phyloP scores from a whole-genome alignment of 2,329 filamentous ascomycete genomes.

The Talaromyces amestolkiae region DNA sequence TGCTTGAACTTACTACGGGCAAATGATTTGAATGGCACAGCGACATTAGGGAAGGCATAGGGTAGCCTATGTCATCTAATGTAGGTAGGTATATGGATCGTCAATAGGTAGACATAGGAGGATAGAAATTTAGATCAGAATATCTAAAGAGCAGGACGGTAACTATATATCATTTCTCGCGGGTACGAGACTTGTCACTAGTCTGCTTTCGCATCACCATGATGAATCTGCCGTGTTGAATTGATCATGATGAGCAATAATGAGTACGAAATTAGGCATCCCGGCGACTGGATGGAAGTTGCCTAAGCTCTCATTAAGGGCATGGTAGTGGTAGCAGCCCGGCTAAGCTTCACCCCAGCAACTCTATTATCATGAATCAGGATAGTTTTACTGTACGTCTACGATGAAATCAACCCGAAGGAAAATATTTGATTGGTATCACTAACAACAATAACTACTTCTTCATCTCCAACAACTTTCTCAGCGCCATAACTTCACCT shows the following conservation, averaged over 20 bases:
- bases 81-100: not conserved
- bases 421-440: not conserved
- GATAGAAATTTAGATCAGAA: not conserved
- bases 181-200: not conserved
- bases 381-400: not conserved
- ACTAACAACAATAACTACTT: conserved; percentile 8
- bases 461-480: conserved; percentile 25
- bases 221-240: not conserved
- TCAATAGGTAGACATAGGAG: not conserved
- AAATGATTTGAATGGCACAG: too few species aligned
- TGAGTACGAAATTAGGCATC: not conserved
- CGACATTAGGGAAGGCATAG: too few species aligned
- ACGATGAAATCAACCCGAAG: not conserved
- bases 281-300: not conserved
- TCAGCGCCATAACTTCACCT: conserved; percentile 36
- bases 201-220: not conserved
- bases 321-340: not conserved
- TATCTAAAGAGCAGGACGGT: not conserved
- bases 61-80: too few species aligned
- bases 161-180: not conserved
- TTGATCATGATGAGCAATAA: conserved; percentile 11
- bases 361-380: not conserved
- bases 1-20: too few species aligned
- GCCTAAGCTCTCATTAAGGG: not conserved
- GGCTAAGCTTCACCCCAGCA: not conserved